These are phyloP conservation scores for Kuraishia piskuri DNA, from an alignment of 805 yeast species.

Conservation along the genomic window DNA sequence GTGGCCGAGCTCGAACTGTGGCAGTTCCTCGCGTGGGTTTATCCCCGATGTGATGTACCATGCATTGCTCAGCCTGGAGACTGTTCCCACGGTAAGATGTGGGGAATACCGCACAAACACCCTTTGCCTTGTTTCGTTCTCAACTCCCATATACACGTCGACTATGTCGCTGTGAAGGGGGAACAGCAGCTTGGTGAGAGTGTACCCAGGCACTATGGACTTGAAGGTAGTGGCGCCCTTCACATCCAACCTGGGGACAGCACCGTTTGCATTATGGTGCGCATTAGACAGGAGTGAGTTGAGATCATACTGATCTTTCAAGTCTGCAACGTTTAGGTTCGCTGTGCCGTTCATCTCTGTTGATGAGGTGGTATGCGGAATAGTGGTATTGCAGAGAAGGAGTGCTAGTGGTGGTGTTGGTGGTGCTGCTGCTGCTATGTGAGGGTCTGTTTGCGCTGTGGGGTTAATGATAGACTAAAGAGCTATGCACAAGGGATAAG, in stretches of 20 bases:
- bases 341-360: not conserved
- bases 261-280: not conserved
- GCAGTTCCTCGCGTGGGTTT: not conserved
- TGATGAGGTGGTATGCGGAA: no score
- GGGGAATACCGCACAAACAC: constrained; percentile 8
- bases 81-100: constrained; percentile 6
- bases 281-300: not conserved
- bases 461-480: no score
- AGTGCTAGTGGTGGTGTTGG: not conserved
- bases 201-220: constrained; percentile 1
- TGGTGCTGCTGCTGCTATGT: not conserved
- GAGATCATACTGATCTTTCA: not conserved
- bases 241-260: not conserved
- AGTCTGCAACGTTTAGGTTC: not conserved
- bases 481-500: no score
- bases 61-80: constrained; percentile 8
- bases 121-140: constrained; percentile 6
- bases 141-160: not conserved
- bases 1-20: not conserved
- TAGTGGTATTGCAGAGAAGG: no score
- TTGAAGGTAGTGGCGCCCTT: not conserved
- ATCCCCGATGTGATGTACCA: constrained; percentile 6
- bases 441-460: no score
- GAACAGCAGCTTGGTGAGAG: not conserved
- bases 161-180: not conserved